These are phyloP conservation scores for Pseudogymnoascus sp. DNA, from an alignment of 2,329 filamentous ascomycete genomes.

Conservation along the genomic window DNA sequence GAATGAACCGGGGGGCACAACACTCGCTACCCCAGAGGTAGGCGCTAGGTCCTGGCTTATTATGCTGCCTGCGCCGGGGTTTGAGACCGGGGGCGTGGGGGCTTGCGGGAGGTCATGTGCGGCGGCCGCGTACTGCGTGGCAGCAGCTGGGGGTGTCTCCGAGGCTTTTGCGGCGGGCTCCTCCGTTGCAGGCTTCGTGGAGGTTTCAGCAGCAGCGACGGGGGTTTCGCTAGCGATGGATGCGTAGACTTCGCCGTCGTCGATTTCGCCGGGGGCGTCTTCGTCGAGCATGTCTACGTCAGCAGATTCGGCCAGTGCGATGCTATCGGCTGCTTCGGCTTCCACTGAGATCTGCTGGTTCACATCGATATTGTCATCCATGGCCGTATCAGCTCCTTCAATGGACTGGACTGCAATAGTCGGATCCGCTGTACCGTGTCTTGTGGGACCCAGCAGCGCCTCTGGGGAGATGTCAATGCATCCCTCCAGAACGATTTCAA, in stretches of 20 bases:
- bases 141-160: conserved; percentile 40
- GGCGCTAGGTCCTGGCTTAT: conserved; percentile 16
- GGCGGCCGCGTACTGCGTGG: conserved; percentile 31
- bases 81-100: conserved; percentile 59
- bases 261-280: conserved; percentile 14
- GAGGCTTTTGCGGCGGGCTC: conserved; percentile 24
- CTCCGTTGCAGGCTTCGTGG: conserved; percentile 18
- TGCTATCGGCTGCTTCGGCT: conserved; percentile 40
- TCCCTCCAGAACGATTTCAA: conserved; percentile 63
- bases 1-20: conserved; percentile 30
- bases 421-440: background rate
- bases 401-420: conserved; percentile 12
- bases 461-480: conserved; percentile 37
- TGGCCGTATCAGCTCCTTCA: conserved; percentile 20
- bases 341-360: conserved; percentile 21
- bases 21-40: background rate
- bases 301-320: conserved; percentile 12
- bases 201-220: background rate
- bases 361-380: conserved; percentile 22
- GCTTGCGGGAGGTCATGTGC: conserved; percentile 30
- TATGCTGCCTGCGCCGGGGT: conserved; percentile 29
- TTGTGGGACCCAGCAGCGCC: conserved; percentile 39
- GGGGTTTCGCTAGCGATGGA: background rate
- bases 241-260: conserved; percentile 15
- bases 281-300: conserved; percentile 24